Evolutionary conservation across 2,329 filamentous ascomycete genomes (phyloP).

Genomic region (Thielaviopsis euricoi): DNA sequence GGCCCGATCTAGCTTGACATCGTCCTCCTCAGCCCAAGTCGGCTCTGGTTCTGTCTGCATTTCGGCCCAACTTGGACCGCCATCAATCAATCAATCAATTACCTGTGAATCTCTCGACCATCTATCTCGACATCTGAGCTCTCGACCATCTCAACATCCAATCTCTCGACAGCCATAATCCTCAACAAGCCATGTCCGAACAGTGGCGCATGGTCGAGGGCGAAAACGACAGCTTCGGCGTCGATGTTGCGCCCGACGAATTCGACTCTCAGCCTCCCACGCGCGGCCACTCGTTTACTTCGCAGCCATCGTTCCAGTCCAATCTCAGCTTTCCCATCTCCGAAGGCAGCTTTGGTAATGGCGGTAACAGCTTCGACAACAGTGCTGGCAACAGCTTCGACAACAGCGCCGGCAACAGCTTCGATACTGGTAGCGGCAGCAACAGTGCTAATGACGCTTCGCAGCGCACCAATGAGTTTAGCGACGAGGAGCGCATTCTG

Average conservation of each 20-base stretch:
- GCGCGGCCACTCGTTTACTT: conserved; percentile 26
- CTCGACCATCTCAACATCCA: neutral
- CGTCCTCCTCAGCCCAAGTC: no score
- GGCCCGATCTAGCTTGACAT: no score
- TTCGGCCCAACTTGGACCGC: no score
- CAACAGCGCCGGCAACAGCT: conserved; percentile 27
- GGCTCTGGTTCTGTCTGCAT: no score
- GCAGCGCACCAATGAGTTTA: conserved; percentile 3
- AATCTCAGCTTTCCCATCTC: conserved; percentile 27
- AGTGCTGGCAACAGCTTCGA: conserved; percentile 27
- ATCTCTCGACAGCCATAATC: conserved; percentile 13
- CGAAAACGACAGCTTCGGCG: conserved; percentile 44
- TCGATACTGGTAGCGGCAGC: neutral
- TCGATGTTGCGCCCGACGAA: conserved; percentile 29
- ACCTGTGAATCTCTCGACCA: no score
- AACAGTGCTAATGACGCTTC: conserved; percentile 21
- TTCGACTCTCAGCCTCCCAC: conserved; percentile 21
- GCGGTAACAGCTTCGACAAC: conserved; percentile 29
- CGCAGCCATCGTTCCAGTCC: conserved; percentile 29
- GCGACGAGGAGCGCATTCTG: conserved; percentile 16
- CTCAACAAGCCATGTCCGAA: conserved; percentile 27
- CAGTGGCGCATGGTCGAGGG: conserved; percentile 47
- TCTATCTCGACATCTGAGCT: no score
- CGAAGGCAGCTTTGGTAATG: conserved; percentile 32
- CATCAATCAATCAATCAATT: no score